Base-by-base conservation (phyloP, 139 green algal genomes). In the Volvox africanus region DNA sequence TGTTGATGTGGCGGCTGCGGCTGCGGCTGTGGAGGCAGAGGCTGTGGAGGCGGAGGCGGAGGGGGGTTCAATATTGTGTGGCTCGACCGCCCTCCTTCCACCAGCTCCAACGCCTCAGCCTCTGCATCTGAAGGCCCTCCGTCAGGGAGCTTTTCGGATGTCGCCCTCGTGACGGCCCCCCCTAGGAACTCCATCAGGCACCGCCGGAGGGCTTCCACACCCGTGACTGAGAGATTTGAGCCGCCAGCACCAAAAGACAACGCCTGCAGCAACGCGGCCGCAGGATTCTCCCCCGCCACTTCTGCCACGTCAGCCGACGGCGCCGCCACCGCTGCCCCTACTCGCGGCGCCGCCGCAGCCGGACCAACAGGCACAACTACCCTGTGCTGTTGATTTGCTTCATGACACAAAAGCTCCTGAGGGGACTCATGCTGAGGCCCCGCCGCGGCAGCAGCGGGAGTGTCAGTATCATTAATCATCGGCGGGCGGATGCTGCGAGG, bases 121-220 rank as follows among this genome's bases (percentile, higher is more conserved):
- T 28, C 18, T 33, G 79, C 79, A 68, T 5, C 37, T 61, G 32
- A 17, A 2, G 5, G 67, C 11, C 22, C 67, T 75, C 24, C 67
- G 22, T 26, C 67, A 9, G 44, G 44, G 5, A 9, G 44, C 44
- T 55, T 5, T 55, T 5, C 44, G 44, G 44, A 55, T 9, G 44
- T 9, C 50, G 22, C 24, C 80, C 24, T 24, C 80, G 28, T 18
- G 26, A 21, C 50, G 37, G 37, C 79, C 44, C 37, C 79, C 0
- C 50, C 80, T 14, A 86, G 22, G 26, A 86, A n/a, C 80, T 71
- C 80, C 80, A 71, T 26, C 12, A 86, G 26, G 80, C 80, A 44
- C 80, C 22, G 44, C 50, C 44, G 80, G 20, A 86, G 68, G 44
- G 11, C 50, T 26, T 86, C 80, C 22, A 17, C 6, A 1, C 80